Percentiles rank a stretch among this genome's conserved stretches.
These are phyloP conservation scores for Penicillium sp. DNA, from an alignment of 2,329 filamentous ascomycete genomes.

Conservation along the genomic window DNA sequence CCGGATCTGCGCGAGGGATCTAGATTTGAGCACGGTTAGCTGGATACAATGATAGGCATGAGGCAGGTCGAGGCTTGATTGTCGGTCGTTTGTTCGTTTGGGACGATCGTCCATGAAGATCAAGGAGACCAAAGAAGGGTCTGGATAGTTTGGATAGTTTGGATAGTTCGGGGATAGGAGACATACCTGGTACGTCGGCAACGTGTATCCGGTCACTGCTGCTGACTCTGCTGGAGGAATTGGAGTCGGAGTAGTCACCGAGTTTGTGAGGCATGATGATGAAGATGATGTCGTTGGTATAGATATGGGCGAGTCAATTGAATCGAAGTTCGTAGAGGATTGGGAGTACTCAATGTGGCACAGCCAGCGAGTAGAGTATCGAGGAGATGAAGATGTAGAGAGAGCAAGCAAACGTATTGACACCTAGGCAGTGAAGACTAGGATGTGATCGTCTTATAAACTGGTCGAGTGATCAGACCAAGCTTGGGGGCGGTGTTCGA, in stretches of 20 bases:
- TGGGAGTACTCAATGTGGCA: background rate
- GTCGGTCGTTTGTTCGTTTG: background rate
- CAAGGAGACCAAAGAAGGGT: background rate
- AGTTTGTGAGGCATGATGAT: conserved; percentile 15
- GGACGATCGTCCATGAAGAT: conserved; percentile 1
- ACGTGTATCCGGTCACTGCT: conserved; percentile 14
- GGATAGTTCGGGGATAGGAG: background rate
- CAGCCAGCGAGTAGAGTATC: conserved; percentile 11
- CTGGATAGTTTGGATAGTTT: background rate
- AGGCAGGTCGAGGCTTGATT: background rate
- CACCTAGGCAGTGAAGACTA: background rate
- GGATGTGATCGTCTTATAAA: background rate
- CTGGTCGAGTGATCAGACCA: background rate
- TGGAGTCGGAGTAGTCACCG: conserved; percentile 14
- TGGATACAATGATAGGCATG: background rate
- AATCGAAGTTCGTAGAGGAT: background rate
- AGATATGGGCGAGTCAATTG: background rate
- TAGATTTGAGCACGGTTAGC: conserved; percentile 13
- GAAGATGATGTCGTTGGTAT: background rate
- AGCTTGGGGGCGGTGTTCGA: conserved; percentile 7
- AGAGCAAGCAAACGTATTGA: background rate
- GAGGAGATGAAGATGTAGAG: background rate
- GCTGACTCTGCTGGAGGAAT: conserved; percentile 14
- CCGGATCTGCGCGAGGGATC: conserved; percentile 14
- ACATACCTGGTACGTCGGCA: conserved; percentile 12